Conservation (phyloP, 768 basidiomycete species). For the Floccularia luteovirens region DNA sequence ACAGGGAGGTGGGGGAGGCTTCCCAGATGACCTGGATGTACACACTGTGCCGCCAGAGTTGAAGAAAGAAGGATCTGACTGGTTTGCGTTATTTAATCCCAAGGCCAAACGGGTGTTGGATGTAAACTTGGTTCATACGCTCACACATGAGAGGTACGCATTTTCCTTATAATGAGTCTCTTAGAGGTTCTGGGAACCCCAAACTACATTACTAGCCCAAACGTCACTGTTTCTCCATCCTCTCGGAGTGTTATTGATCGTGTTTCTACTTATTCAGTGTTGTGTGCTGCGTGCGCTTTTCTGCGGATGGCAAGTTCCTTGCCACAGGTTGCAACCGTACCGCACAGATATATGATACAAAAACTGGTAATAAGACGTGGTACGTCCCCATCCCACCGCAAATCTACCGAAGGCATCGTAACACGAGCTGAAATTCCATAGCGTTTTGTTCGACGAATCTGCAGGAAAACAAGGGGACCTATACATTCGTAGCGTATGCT, state of each 20-base stretch:
- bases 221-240: constrained; percentile 1
- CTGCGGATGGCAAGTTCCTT: constrained; percentile 85
- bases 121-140: constrained; percentile 73
- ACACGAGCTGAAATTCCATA: constrained; percentile 7
- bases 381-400: constrained; percentile 25
- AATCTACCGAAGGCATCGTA: no score
- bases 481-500: constrained; percentile 63
- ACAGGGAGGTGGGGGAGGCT: constrained; percentile 19
- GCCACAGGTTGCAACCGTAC: constrained; percentile 96
- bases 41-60: constrained; percentile 39
- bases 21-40: constrained; percentile 38
- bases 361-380: constrained; percentile 82
- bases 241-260: constrained; percentile 1
- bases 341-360: constrained; percentile 91
- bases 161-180: no score
- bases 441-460: constrained; percentile 21
- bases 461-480: constrained; percentile 19
- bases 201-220: no score
- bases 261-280: constrained; percentile 20
- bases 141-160: constrained; percentile 83
- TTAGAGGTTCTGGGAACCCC: no score
- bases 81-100: constrained; percentile 86
- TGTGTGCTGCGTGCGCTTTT: constrained; percentile 90
- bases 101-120: constrained; percentile 74
- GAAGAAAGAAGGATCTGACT: constrained; percentile 75